Base-by-base conservation (phyloP, 1,284 basidiomycete genomes). In the Hemileia vastatrix region DNA sequence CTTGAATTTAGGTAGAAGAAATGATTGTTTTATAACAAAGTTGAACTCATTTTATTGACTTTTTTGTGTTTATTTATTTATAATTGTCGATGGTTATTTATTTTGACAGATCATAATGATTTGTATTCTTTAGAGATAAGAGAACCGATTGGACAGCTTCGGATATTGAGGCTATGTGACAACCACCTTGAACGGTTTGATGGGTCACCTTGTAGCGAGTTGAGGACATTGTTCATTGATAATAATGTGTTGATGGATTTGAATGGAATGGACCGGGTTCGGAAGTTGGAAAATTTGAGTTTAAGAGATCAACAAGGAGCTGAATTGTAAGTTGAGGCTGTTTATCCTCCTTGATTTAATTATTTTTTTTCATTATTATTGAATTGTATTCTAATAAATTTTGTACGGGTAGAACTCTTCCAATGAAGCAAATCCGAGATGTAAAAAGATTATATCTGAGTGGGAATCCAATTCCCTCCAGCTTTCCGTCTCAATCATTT, bases 401-500 rank as follows among this genome's bases (percentile, higher is more conserved):
- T 51, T n/a, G 6, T n/a, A 2, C n/a, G 8, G 15, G 13, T 54
- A 72, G 73, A 23, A 65, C 67, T 2, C 74, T 82, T 53, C 80
- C 83, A 67, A 82, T 83, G 64, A 82, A 83, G 65, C 86, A 91
- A 75, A 81, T 95, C 70, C 84, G 89, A 71, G 88, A 92, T 78
- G 84, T 91, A 68, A 92, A 92, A 78, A 83, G 94, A 52, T 79
- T 98, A 70, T 98, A 96, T 80, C 82, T 97, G 56, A 93, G 90
- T 65, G 91, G 79, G 56, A 80, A 80, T 64, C 71, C 75, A 4
- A 67, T 80, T 3, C 67, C 73, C 15, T 47, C 65, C 2, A 71
- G 75, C 19, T 79, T 81, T 72, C 79, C 86, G 67, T 77, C 79
- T 63, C 81, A 82, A 75, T 79, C 84, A 50, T 88, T 88, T 77